Conservation (phyloP, 441 rosid genomes). For the Lepidium campestre region DNA sequence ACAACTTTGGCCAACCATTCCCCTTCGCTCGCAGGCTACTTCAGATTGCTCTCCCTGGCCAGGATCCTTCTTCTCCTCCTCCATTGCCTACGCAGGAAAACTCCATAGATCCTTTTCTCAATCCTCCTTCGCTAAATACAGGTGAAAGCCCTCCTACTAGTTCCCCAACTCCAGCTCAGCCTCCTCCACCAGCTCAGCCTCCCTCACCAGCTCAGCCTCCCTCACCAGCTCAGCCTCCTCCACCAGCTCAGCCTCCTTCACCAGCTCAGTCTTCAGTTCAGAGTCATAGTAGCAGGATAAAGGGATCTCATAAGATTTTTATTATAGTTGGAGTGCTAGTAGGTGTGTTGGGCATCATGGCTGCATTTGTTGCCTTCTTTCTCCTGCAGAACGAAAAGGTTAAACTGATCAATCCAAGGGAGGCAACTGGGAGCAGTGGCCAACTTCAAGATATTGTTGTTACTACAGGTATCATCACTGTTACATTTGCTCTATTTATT, state of each 20-base stretch:
- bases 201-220: not conserved
- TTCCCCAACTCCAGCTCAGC: not conserved
- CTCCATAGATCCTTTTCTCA: not conserved
- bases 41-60: constrained; percentile 3
- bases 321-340: constrained; percentile 13
- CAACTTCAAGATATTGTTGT: constrained; percentile 82
- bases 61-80: not conserved
- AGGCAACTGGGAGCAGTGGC: constrained; percentile 66
- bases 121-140: not conserved
- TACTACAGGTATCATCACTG: constrained; percentile 50
- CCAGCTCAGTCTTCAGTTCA: not conserved
- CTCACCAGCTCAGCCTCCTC: not conserved
- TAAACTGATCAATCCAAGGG: constrained; percentile 54
- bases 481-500: not conserved
- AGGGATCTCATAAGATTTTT: not conserved
- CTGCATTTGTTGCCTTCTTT: constrained; percentile 29
- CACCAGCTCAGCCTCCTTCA: not conserved
- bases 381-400: constrained; percentile 50
- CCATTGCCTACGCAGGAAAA: not conserved
- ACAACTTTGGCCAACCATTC: constrained; percentile 65
- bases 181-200: not conserved
- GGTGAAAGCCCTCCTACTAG: not conserved
- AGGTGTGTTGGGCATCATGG: constrained; percentile 19
- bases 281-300: not conserved
- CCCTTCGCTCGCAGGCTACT: constrained; percentile 33